Percentiles rank a stretch among this genome's conserved stretches.
phyloP scores from a whole-genome alignment of 2,329 filamentous ascomycete genomes.

The Sporothrix humicola region DNA sequence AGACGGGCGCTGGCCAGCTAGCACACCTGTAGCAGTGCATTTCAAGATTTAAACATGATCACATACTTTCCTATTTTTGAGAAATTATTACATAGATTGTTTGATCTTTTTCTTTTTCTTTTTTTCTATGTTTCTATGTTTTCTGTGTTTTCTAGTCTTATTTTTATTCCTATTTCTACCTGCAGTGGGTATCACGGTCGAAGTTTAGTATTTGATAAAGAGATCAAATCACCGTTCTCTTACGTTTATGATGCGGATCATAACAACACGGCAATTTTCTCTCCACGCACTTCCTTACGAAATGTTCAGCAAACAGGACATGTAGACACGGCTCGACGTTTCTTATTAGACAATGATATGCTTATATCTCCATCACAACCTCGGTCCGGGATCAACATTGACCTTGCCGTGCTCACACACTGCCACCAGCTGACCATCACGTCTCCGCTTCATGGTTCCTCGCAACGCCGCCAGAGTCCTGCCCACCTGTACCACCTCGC shows the following conservation, averaged over 20 bases:
- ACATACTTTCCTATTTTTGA: too few species aligned
- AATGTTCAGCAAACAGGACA: too few species aligned
- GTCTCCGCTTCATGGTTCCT: constrained; percentile 1
- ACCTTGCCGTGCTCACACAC: constrained; percentile 1
- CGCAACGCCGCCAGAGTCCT: neutral
- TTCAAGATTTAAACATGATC: too few species aligned
- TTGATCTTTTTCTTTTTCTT: too few species aligned
- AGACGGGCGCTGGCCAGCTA: neutral
- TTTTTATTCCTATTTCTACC: too few species aligned
- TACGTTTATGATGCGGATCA: neutral
- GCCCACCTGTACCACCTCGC: constrained; percentile 13
- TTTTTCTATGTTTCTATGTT: too few species aligned
- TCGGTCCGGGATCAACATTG: neutral
- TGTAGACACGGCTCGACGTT: neutral
- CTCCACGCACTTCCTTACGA: neutral
- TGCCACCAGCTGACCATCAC: neutral
- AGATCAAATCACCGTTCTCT: too few species aligned
- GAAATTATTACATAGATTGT: too few species aligned
- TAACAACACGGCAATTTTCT: neutral
- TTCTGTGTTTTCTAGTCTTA: too few species aligned
- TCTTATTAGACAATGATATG: neutral
- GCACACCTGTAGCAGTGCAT: neutral
- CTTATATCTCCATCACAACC: neutral
- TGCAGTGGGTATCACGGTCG: too few species aligned
- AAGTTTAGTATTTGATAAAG: too few species aligned